phyloP scores from a whole-genome alignment of 2,329 filamentous ascomycete species.

The Neospermospora avenae region DNA sequence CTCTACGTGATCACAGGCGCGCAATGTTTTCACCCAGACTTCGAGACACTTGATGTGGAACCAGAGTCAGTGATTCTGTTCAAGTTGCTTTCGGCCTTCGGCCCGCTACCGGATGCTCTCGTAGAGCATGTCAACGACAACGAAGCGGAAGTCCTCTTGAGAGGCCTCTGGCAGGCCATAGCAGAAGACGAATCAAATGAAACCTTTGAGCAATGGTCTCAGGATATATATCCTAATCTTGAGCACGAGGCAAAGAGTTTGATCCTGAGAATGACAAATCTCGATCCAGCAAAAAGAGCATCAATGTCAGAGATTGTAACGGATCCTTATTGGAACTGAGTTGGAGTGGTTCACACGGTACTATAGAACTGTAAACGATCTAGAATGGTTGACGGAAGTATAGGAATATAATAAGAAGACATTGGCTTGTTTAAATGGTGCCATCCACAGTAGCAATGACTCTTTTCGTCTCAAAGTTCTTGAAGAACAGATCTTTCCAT shows the following conservation, averaged over 20 bases:
- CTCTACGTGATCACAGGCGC: conserved; percentile 29
- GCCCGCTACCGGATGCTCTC: conserved; percentile 30
- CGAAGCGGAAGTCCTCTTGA: conserved; percentile 26
- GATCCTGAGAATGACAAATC: conserved; percentile 34
- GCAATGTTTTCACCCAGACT: conserved; percentile 30
- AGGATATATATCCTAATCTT: conserved; percentile 33
- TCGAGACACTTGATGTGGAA: conserved; percentile 28
- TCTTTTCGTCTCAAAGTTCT: too few relatives aligned
- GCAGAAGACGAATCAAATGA: conserved; percentile 25
- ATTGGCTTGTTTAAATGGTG: too few relatives aligned
- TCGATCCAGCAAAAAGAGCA: conserved; percentile 33
- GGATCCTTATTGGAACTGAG: conserved; percentile 13
- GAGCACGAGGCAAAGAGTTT: conserved; percentile 31
- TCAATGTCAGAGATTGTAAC: conserved; percentile 14
- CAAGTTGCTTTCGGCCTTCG: conserved; percentile 33
- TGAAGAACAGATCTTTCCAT: too few relatives aligned
- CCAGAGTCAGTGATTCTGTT: conserved; percentile 31
- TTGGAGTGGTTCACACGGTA: neutral
- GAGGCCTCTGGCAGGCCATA: conserved; percentile 18
- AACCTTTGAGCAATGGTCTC: conserved; percentile 30
- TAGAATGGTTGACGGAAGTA: conserved; percentile 1
- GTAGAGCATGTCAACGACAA: conserved; percentile 33
- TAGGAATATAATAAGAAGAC: too few relatives aligned
- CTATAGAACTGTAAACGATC: conserved; percentile 5
- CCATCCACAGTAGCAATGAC: too few relatives aligned